Evolutionary conservation across 768 basidiomycete species (phyloP).

Genomic region (Hydnomerulius pinastri): DNA sequence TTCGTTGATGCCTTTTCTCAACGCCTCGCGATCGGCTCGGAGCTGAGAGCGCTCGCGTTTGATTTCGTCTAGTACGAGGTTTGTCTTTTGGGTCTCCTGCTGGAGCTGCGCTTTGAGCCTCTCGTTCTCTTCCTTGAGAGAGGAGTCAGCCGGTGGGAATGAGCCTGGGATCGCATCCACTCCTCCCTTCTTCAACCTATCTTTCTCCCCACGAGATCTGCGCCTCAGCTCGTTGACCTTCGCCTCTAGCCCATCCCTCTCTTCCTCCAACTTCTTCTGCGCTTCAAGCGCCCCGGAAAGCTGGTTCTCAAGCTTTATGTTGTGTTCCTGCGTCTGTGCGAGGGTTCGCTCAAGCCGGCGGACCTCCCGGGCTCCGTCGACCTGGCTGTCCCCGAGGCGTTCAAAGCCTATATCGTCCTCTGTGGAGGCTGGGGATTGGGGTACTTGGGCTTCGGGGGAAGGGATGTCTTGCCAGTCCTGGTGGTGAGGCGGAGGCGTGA

Average conservation of each 20-base stretch:
- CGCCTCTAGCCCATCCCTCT: not conserved
- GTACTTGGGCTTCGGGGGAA: conserved; percentile 17
- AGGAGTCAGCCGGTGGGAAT: not conserved
- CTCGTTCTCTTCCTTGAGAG: conserved; percentile 16
- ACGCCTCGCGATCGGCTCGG: conserved; percentile 10
- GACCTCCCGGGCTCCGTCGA: conserved; percentile 5
- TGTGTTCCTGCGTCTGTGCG: no score
- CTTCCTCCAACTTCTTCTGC: not conserved
- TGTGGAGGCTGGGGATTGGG: conserved; percentile 18
- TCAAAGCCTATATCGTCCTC: conserved; percentile 23
- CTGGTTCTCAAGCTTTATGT: no score
- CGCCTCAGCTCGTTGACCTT: no score
- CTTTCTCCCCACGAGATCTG: no score
- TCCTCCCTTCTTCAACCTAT: conserved; percentile 9
- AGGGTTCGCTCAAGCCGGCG: not conserved
- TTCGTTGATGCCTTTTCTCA: conserved; percentile 14
- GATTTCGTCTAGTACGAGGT: conserved; percentile 8
- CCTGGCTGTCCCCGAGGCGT: conserved; percentile 22
- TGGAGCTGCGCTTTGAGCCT: conserved; percentile 22
- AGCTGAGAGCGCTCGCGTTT: conserved; percentile 12
- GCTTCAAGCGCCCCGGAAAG: no score
- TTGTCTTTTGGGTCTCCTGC: conserved; percentile 18
- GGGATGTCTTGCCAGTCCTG: conserved; percentile 15
- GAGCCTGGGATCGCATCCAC: not conserved
- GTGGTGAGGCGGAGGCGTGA: conserved; percentile 12